phyloP scores from a whole-genome alignment of 495 filamentous ascomycete species.

The Clohesyomyces aquaticus region DNA sequence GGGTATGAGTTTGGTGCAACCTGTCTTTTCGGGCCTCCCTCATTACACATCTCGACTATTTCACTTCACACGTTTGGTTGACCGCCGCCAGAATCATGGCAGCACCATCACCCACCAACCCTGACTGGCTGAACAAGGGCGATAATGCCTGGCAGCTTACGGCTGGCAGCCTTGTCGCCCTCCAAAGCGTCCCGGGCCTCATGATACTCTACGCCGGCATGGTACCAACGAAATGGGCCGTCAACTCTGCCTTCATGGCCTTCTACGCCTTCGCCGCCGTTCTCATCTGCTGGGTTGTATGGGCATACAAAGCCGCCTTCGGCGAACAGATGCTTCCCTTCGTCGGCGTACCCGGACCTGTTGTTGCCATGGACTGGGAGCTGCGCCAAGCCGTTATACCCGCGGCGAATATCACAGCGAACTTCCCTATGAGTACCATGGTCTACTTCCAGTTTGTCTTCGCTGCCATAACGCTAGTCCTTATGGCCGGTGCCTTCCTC shows the following conservation, averaged over 20 bases:
- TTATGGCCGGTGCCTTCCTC: conserved; percentile 57
- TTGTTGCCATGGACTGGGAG: conserved; percentile 53
- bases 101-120: conserved; percentile 28
- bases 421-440: conserved; percentile 59
- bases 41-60: no score
- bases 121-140: conserved; percentile 55
- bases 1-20: background rate
- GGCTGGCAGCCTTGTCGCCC: conserved; percentile 57
- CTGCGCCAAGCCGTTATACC: conserved; percentile 54
- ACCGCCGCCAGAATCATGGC: conserved; percentile 33
- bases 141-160: conserved; percentile 64
- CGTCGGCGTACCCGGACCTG: conserved; percentile 55
- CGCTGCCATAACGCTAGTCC: conserved; percentile 60
- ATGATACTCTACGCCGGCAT: conserved; percentile 60
- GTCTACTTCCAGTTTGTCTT: conserved; percentile 66
- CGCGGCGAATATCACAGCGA: conserved; percentile 48
- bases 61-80: no score
- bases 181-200: conserved; percentile 60
- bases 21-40: no score
- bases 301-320: conserved; percentile 59
- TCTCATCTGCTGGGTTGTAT: conserved; percentile 62
- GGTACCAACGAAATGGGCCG: conserved; percentile 62
- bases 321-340: conserved; percentile 58
- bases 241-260: conserved; percentile 61
- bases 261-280: conserved; percentile 61